Base-by-base conservation (phyloP, 2,329 filamentous ascomycete species). In the Epichloe brachyelytri region DNA sequence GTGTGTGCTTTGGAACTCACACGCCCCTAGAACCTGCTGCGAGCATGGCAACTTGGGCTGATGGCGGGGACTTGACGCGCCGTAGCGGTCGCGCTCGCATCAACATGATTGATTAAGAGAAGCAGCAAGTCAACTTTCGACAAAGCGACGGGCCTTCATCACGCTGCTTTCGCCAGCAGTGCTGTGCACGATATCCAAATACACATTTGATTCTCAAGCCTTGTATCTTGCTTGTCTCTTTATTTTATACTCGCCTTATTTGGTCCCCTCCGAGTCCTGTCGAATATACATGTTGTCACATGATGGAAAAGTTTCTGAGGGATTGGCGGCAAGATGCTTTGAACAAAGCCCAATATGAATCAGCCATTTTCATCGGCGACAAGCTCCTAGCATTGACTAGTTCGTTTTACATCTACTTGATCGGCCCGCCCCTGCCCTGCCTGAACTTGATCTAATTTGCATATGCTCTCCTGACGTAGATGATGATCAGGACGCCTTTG, bases 321-420 rank as follows among this genome's bases (percentile, higher is more conserved):
- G 85, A 87, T 63, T 98, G 93, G 93, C 81, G 90, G 64, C 88
- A 95, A 70, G 89, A 96, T 73, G 90, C 91, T 64, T 75, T 95
- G 63, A 91, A 95, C 71, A 93, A 94, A 68, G 88, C 93, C 57
- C 93, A 98, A 66, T 90, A 96, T 68, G 91, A 97, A 58, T 88
- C 91, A 36, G 93, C 93, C 63, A 91, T 97, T 60, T 97, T 95
- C 66, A 88, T 97, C 57, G 93, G 89, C 56, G 93, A 98, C 76
- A 98, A 98, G 73, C 77, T 98, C 59, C 77, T 97, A 52, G 93
- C 93, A 52, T 75, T 98, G 63, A 97, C 91, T 38, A 88, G 91
- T 96, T 69, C 58, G 80, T 68, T 39, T n/a, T 33, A n/a, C 36
- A 38, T 4, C 14, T 5, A 22, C 3, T 2, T n/a, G 14, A 8